Base-by-base conservation (phyloP, 2,329 filamentous ascomycete genomes). In the Sporothrix dimorphospora region DNA sequence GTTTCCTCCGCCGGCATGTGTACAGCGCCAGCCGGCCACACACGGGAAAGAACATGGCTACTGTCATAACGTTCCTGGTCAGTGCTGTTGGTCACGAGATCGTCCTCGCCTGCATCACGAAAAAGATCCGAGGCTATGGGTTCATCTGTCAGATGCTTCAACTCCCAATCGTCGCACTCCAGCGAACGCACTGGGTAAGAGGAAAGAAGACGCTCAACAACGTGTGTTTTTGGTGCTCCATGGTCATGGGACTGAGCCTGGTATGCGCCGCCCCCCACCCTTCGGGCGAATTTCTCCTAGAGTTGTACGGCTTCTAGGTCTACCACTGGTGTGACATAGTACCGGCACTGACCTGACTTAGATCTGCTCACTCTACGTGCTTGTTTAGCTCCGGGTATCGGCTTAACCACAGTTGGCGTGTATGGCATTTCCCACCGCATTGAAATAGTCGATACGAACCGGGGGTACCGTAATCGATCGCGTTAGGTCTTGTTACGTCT, bases 91-190 rank as follows among this genome's bases (percentile, higher is more conserved):
- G 94, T 19, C 96, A 98, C 79, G 96, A 99, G 81, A 87, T 99
- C 72, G 93, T 99, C 78, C 97, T 99, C 92, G 94, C 92, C 8
- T 98, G 95, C 81, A 98, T 99, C 80, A 98, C 94, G 34, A 95
- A 98, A 85, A 98, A 99, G 84, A 85, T 98, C 61, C 86, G 96
- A 49, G 96, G 96, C 14, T 99, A 98, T 79, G 96, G 95, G 11
- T 97, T 98, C 79, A 79, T 97, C 24, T 92, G 93, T 74, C 96
- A 98, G 90, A 98, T 99, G 96, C 83, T 97, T 74, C 96, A 99
- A 85, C 87, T 98, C 76, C 96, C 96, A 0, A 96, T 98, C 76
- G 92, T 98, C n/a, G 89, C 94, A 80, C 83, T 98, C 40, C 96
- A 98, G 84, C 88, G 93, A 74, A 94, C 92, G 4, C 88, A 85